These are phyloP conservation scores for Tuber umbilicatum DNA, from an alignment of 495 filamentous ascomycete genomes.

Conservation along the genomic window DNA sequence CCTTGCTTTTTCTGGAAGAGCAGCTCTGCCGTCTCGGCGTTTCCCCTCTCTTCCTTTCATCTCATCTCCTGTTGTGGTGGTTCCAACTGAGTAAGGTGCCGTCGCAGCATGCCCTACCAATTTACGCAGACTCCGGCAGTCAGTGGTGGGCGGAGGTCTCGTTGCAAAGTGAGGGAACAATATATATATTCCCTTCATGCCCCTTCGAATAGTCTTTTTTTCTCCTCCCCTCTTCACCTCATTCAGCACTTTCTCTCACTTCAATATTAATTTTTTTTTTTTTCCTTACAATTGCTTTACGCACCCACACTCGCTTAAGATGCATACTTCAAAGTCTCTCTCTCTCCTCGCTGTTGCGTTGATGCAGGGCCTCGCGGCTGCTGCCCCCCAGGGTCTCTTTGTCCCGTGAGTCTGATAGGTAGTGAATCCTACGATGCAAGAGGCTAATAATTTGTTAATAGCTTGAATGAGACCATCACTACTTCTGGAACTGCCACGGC, in stretches of 20 bases:
- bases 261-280: background rate
- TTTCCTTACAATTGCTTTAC: background rate
- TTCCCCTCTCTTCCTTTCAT: background rate
- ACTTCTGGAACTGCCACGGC: background rate
- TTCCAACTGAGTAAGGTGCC: background rate
- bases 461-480: constrained; percentile 6
- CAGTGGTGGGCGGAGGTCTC: background rate
- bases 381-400: constrained; percentile 9
- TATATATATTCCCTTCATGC: background rate
- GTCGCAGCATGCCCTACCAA: background rate
- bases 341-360: constrained; percentile 19
- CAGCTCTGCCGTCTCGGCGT: background rate
- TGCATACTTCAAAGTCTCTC: constrained; percentile 15
- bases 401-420: background rate
- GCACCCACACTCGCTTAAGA: constrained; percentile 4
- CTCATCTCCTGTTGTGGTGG: background rate
- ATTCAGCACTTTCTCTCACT: background rate
- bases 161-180: background rate
- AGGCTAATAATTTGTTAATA: constrained; percentile 10
- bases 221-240: background rate
- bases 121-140: background rate
- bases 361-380: constrained; percentile 28
- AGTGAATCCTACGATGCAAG: background rate
- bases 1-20: background rate
- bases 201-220: background rate